Conservation (phyloP, 345 rosid genomes). For the Geranium rotundifolium region DNA sequence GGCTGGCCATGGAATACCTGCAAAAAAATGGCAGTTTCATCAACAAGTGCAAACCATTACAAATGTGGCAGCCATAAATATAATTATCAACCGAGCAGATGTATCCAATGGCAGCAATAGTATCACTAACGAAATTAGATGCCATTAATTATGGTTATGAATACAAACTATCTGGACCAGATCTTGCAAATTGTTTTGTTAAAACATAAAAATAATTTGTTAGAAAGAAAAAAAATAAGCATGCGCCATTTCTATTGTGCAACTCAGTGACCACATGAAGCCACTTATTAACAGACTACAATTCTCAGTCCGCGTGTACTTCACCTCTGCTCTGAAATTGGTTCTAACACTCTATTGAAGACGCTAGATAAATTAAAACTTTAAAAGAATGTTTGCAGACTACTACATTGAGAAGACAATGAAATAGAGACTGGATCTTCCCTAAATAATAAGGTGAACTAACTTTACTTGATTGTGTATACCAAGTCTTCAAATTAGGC, state of each 20-base stretch:
- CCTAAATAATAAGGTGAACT: not conserved
- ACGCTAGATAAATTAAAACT: too few species aligned
- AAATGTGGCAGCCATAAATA: constrained; percentile 9
- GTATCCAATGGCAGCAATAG: not conserved
- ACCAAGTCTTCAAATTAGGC: not conserved
- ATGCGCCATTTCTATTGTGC: not conserved
- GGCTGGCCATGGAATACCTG: constrained; percentile 21
- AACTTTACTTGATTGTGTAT: not conserved
- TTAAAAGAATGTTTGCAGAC: too few species aligned
- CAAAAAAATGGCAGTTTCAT: not conserved
- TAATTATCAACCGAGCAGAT: not conserved
- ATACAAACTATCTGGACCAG: too few species aligned
- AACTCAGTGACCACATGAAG: not conserved
- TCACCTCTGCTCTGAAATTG: too few species aligned
- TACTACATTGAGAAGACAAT: too few species aligned
- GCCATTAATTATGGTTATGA: too few species aligned
- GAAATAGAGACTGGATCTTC: not conserved
- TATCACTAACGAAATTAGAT: not conserved
- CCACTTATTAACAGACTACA: not conserved
- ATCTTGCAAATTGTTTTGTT: too few species aligned
- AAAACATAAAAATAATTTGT: too few species aligned
- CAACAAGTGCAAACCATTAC: not conserved
- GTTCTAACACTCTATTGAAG: too few species aligned
- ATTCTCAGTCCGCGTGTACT: too few species aligned
- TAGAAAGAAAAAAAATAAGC: too few species aligned